A percentile compares a stretch with the other conserved stretches of the same genome.
Evolutionary conservation across 2,329 filamentous ascomycete species (phyloP).

Genomic region (Dactylellina leptospora): DNA sequence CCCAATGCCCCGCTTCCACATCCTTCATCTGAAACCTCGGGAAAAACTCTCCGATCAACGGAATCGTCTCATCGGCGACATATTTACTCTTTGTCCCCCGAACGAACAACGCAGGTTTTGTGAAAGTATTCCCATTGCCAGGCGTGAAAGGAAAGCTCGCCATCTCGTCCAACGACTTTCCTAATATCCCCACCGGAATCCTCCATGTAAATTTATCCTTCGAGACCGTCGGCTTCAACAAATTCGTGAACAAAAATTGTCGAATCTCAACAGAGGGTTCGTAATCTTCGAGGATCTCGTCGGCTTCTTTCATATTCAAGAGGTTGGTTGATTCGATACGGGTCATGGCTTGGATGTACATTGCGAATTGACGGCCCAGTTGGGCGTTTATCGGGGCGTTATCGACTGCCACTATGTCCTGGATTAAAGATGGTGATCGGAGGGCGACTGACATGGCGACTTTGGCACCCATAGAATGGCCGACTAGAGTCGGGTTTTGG

Average conservation of each 20-base stretch:
- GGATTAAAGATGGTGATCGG: constrained; percentile 71
- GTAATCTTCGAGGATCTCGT: constrained; percentile 77
- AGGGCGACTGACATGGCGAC: constrained; percentile 88
- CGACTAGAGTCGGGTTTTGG: constrained; percentile 78
- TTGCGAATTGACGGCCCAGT: constrained; percentile 76
- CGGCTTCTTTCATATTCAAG: constrained; percentile 77
- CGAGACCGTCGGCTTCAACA: constrained; percentile 66
- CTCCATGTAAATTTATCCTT: constrained; percentile 72
- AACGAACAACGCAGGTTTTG: constrained; percentile 82
- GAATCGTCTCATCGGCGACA: constrained; percentile 79
- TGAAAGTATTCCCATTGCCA: constrained; percentile 69
- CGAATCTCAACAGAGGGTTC: constrained; percentile 80
- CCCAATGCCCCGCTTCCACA: constrained; percentile 83
- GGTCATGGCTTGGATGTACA: constrained; percentile 85
- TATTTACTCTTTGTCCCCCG: constrained; percentile 80
- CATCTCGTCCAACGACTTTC: constrained; percentile 74
- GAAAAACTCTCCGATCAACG: constrained; percentile 83
- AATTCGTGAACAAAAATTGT: constrained; percentile 90
- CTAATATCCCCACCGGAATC: constrained; percentile 78
- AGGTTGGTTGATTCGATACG: constrained; percentile 75
- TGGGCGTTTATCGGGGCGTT: constrained; percentile 87
- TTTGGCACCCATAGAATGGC: constrained; percentile 97
- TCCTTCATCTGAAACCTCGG: constrained; percentile 77
- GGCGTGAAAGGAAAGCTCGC: constrained; percentile 90
- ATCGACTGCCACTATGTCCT: constrained; percentile 82